Evolutionary conservation across 2,329 filamentous ascomycete species (phyloP).

Genomic region (Calonectria leucothoes): DNA sequence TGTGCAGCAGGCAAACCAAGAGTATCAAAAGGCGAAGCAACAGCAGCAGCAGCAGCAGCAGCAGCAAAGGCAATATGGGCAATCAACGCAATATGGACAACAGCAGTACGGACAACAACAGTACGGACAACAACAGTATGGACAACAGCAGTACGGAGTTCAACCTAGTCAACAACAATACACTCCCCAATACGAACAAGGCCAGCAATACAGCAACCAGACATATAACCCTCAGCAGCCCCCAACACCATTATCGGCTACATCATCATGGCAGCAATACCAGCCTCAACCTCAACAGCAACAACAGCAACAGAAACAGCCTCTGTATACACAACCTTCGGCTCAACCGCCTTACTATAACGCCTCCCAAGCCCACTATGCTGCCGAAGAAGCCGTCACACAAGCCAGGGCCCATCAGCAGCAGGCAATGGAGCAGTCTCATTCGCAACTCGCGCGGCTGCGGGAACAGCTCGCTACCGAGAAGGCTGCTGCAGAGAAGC

Average conservation of each 20-base stretch:
- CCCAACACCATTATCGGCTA: background rate
- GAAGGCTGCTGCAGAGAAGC: conserved; percentile 9
- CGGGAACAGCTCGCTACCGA: conserved; percentile 1
- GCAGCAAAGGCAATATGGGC: conserved; percentile 11
- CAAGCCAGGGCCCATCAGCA: conserved; percentile 9
- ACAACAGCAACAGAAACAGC: background rate
- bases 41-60: conserved; percentile 23
- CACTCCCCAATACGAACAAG: background rate
- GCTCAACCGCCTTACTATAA: background rate
- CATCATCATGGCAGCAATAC: background rate
- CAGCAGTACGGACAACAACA: conserved; percentile 5
- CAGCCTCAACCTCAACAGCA: background rate
- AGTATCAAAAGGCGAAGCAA: conserved; percentile 30
- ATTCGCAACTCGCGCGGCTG: background rate
- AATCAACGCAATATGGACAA: conserved; percentile 3
- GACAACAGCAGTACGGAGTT: conserved; percentile 3
- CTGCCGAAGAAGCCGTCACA: conserved; percentile 1
- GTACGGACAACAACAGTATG: no score
- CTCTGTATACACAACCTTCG: background rate
- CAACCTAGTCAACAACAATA: background rate
- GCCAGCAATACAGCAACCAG: background rate
- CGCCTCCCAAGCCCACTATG: background rate
- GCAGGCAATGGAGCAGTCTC: background rate
- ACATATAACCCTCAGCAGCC: background rate
- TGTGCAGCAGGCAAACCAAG: conserved; percentile 34